Evolutionary conservation across 2,329 filamentous ascomycete species (phyloP), one percentile per base, ranked within the genome.

Genomic region (Bipolaris victoriae): DNA sequence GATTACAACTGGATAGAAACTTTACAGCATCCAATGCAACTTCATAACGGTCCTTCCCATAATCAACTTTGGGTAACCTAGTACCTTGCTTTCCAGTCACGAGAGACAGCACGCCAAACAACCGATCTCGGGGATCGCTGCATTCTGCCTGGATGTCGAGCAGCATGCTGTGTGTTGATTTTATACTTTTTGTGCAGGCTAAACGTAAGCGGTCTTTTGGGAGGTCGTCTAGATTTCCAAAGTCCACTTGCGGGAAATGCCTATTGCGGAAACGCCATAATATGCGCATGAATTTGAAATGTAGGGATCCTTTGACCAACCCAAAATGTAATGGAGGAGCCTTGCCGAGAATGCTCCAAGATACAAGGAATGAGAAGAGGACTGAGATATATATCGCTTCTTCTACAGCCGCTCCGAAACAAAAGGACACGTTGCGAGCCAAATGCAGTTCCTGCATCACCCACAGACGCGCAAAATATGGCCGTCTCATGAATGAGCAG

Each of bases 381-480:
- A 20, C 26, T 7, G 22, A 18, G 1, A 54, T 3, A 33, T 2
- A 7, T 6, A 26, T 15, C 1, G 43, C 51, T 5, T 9, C 2
- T 0, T 20, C 18, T 7, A 41, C 9, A 1, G 24, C 29, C 1
- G 1, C 3, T 9, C 51, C 44, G 29, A 24, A 43, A 16, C 18
- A 18, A 5, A 36, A 49, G 0, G 44, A 41, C 3, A 54, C 9
- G 5, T 7, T 1, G 1, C 1, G 15, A 10, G 51, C 44, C n/a
- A 54, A 6, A 49, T 54, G 18, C 0, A 48, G 1, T n/a, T 54
- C 51, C 3, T 54, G 51, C 13, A 54, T 33, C 9, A 54, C 3
- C 51, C 51, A 49, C 1, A 48, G 7, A 16, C 26, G 51, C 10
- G 15, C 18, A 3, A 53, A 49, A 5, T 54, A 54, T 2, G 36